Conservation (phyloP, 768 basidiomycete species). For the Scleroderma bovista region DNA sequence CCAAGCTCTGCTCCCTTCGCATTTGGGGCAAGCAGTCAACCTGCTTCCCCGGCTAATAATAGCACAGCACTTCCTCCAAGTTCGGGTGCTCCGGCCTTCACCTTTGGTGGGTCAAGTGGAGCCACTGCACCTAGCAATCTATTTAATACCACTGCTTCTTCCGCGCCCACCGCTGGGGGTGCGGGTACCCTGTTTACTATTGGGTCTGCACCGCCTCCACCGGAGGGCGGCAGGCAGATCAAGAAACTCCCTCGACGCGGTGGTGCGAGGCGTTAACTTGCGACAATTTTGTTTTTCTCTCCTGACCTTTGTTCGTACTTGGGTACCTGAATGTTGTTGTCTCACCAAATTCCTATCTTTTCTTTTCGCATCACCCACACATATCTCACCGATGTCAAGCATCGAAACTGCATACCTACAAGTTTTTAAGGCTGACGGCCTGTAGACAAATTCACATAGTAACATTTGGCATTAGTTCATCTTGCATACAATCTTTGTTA, state of each 20-base stretch:
- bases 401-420: constrained; percentile 23
- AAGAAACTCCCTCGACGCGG: constrained; percentile 51
- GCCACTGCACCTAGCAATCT: constrained; percentile 39
- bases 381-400: constrained; percentile 20
- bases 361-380: constrained; percentile 17
- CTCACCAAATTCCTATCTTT: constrained; percentile 1
- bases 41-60: constrained; percentile 50
- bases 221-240: constrained; percentile 38
- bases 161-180: constrained; percentile 21
- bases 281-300: constrained; percentile 2
- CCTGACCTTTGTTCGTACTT: constrained; percentile 5
- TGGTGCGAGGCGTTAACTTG: constrained; percentile 16
- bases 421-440: constrained; percentile 27
- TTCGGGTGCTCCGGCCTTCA: constrained; percentile 25
- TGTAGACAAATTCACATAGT: constrained; percentile 21
- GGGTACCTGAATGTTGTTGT: constrained; percentile 7
- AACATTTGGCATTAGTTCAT: constrained; percentile 13
- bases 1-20: constrained; percentile 34
- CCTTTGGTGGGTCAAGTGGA: constrained; percentile 36
- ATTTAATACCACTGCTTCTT: constrained; percentile 36
- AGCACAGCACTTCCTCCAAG: constrained; percentile 26
- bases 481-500: constrained; percentile 17
- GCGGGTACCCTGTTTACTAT: constrained; percentile 50
- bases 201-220: constrained; percentile 46
- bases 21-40: constrained; percentile 50